phyloP scores from a whole-genome alignment of 192 early-diverging fungal species.

The Coemansia erecta region DNA sequence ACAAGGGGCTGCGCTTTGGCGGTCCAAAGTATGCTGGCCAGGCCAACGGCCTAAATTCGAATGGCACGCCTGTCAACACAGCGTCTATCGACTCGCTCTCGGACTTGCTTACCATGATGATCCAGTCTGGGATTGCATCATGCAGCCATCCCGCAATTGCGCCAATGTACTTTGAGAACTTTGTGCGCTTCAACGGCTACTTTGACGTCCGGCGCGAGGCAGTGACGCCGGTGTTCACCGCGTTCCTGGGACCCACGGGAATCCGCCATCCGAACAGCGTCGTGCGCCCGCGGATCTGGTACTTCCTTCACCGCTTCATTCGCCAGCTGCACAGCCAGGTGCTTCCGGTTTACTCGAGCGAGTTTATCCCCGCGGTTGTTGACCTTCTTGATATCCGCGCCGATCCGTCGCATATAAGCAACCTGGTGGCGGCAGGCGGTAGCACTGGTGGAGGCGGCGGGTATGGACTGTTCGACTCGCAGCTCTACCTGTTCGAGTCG shows the following conservation, averaged over 20 bases:
- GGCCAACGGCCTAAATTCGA: slow-evolving; percentile 14
- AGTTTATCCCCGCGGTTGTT: slow-evolving; percentile 50
- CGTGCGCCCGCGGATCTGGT: slow-evolving; percentile 79
- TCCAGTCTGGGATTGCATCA: slow-evolving; percentile 37
- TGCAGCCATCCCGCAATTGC: slow-evolving; percentile 40
- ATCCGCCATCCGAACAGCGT: slow-evolving; percentile 68
- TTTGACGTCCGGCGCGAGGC: slow-evolving; percentile 44
- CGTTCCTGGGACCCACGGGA: slow-evolving; percentile 57
- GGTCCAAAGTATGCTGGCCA: slow-evolving; percentile 21
- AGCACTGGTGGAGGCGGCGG: slow-evolving; percentile 8
- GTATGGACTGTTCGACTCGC: slow-evolving; percentile 69
- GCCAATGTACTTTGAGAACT: slow-evolving; percentile 44
- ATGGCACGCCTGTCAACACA: neutral
- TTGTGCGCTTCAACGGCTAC: slow-evolving; percentile 46
- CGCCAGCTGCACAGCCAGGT: slow-evolving; percentile 56
- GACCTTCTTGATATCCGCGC: slow-evolving; percentile 73
- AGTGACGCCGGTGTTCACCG: slow-evolving; percentile 28
- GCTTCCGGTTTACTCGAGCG: slow-evolving; percentile 44
- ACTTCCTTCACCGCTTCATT: slow-evolving; percentile 83
- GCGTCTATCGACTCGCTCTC: slow-evolving; percentile 31
- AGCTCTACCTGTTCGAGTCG: slow-evolving; percentile 88
- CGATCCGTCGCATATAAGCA: slow-evolving; percentile 47
- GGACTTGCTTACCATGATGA: slow-evolving; percentile 49
- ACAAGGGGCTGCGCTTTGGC: slow-evolving; percentile 42
- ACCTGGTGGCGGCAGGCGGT: neutral